Percentiles rank a stretch among this genome's conserved stretches.
These are phyloP conservation scores for Trichophyton verrucosum DNA, from an alignment of 2,329 filamentous ascomycete genomes.

Conservation along the genomic window DNA sequence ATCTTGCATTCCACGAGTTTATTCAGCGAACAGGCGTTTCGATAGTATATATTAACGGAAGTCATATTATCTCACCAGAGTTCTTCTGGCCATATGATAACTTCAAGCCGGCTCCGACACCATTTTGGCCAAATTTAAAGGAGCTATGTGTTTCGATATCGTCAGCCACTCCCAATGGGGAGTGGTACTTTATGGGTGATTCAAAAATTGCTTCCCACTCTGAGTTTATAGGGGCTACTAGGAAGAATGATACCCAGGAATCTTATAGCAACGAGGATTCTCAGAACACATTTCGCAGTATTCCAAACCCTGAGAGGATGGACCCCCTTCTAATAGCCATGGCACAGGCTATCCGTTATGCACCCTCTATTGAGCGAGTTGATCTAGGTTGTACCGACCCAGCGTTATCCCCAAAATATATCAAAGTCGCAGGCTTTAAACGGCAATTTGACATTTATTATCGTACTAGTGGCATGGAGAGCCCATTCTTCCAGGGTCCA, in stretches of 20 bases:
- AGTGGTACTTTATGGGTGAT: neutral
- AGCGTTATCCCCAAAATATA: neutral
- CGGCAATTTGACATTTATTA: neutral
- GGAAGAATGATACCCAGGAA: neutral
- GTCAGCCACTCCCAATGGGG: neutral
- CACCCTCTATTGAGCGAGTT: neutral
- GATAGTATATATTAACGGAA: neutral
- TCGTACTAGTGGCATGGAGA: neutral
- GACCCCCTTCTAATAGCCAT: conserved; percentile 7
- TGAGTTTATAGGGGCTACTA: neutral
- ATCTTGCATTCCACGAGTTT: neutral
- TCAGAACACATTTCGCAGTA: conserved; percentile 2
- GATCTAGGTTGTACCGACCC: neutral
- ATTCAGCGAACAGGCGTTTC: neutral
- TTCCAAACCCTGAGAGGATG: conserved; percentile 4
- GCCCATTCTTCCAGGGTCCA: neutral
- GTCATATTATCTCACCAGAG: neutral
- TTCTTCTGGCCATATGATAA: neutral
- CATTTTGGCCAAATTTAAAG: neutral
- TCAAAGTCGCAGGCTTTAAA: neutral
- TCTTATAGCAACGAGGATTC: neutral
- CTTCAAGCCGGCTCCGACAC: neutral
- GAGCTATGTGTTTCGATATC: neutral
- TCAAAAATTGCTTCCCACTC: neutral
- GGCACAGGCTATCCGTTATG: conserved; percentile 5